phyloP scores from a whole-genome alignment of 352 stramenopile species.

The Thalassiosira mediterranea region DNA sequence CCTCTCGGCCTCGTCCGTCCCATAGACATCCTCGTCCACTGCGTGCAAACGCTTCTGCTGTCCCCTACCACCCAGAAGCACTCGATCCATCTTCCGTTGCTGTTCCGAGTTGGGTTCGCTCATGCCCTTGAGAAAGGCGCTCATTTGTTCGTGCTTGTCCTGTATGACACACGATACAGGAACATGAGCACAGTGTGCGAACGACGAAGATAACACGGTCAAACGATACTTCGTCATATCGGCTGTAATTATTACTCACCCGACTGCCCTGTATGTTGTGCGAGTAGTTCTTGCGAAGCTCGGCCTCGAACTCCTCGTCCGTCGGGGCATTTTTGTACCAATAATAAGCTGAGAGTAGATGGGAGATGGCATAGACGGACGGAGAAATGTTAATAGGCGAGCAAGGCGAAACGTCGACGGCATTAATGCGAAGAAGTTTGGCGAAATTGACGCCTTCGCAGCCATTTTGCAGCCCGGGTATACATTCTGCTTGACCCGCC shows the following conservation, averaged over 20 bases:
- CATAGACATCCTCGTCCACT: slow-evolving; percentile 51
- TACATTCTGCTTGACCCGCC: too few species aligned
- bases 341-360: slow-evolving; percentile 37
- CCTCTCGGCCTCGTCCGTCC: slow-evolving; percentile 52
- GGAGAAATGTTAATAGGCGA: too few species aligned
- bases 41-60: slow-evolving; percentile 41
- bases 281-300: slow-evolving; percentile 52
- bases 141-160: slow-evolving; percentile 44
- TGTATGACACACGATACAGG: too few species aligned
- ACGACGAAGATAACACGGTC: too few species aligned
- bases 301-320: slow-evolving; percentile 50
- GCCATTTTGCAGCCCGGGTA: too few species aligned
- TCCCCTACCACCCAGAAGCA: slow-evolving; percentile 46
- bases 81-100: slow-evolving; percentile 39
- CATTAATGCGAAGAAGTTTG: too few species aligned
- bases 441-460: too few species aligned
- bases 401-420: too few species aligned
- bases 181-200: too few species aligned
- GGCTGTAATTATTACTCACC: too few species aligned
- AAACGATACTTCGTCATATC: too few species aligned
- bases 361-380: too few species aligned
- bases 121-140: slow-evolving; percentile 39
- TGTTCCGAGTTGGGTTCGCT: slow-evolving; percentile 52
- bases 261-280: slow-evolving; percentile 56
- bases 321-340: slow-evolving; percentile 54